Percentiles rank a stretch among this genome's conserved stretches.
These are phyloP conservation scores for Camelina neglecta DNA, from an alignment of 345 rosid genomes.

Conservation along the genomic window DNA sequence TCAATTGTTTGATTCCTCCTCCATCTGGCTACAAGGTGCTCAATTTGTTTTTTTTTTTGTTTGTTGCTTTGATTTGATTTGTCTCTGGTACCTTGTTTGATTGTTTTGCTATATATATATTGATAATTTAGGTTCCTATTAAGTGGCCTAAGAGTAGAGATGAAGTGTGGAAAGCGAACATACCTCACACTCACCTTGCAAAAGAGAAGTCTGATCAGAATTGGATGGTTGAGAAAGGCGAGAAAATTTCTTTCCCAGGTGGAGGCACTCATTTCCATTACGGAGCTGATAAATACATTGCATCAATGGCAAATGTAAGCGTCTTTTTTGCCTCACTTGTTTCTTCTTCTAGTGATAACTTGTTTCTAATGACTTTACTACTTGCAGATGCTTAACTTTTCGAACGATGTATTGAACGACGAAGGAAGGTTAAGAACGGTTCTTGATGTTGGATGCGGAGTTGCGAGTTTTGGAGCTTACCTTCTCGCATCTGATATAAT, in stretches of 20 bases:
- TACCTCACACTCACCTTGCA: constrained; percentile 99
- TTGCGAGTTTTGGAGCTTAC: constrained; percentile 98
- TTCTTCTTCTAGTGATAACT: background rate
- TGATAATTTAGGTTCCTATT: constrained; percentile 69
- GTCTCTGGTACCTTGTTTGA: constrained; percentile 3
- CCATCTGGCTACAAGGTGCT: constrained; percentile 92
- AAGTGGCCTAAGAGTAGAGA: constrained; percentile 99
- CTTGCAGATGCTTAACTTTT: constrained; percentile 94
- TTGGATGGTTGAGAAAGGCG: constrained; percentile 99
- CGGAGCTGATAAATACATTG: constrained; percentile 97
- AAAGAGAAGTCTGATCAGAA: constrained; percentile 98
- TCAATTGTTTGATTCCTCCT: constrained; percentile 97
- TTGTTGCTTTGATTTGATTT: background rate
- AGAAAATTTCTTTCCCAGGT: constrained; percentile 90
- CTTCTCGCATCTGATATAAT: constrained; percentile 86
- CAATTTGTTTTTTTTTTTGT: background rate
- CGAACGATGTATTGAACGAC: constrained; percentile 67
- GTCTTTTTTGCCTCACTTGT: background rate
- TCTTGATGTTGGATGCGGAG: constrained; percentile 99
- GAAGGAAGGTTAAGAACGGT: constrained; percentile 85
- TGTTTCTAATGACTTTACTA: constrained; percentile 19
- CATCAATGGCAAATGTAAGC: constrained; percentile 91
- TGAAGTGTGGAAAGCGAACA: constrained; percentile 98
- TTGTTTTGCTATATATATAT: constrained; percentile 14
- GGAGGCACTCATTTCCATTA: constrained; percentile 99